Percentiles rank a stretch among this genome's conserved stretches.
Conservation (phyloP, 2,329 filamentous ascomycete species). For the Clarireedia sp. region DNA sequence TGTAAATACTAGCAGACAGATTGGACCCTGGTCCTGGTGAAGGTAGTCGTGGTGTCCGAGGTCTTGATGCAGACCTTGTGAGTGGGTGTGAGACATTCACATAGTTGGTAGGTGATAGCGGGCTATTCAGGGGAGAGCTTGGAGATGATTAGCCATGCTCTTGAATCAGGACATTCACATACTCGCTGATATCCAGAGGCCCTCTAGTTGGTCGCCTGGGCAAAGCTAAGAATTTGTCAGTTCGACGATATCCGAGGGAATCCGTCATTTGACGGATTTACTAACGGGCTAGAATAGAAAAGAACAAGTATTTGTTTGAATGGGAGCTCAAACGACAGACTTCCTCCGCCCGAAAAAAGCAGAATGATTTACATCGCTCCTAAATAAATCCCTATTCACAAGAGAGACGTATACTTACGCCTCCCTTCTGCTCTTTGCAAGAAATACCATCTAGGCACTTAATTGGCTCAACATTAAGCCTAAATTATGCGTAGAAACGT, state of each 20-base stretch:
- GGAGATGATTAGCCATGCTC: conserved; percentile 1
- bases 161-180: conserved; percentile 30
- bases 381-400: no score
- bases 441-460: no score
- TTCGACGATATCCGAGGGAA: background rate
- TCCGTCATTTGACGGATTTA: background rate
- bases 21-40: conserved; percentile 24
- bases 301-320: background rate
- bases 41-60: conserved; percentile 18
- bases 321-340: background rate
- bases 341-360: background rate
- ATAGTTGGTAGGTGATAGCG: conserved; percentile 7
- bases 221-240: conserved; percentile 15
- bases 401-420: no score
- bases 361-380: no score
- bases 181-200: conserved; percentile 71
- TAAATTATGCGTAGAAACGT: background rate
- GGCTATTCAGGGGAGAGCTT: conserved; percentile 13
- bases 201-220: conserved; percentile 67
- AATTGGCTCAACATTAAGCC: no score
- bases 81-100: conserved; percentile 10
- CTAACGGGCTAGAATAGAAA: background rate
- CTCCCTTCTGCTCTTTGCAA: no score
- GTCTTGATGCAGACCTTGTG: background rate
- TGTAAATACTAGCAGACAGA: conserved; percentile 22